Conservation (phyloP, 2,329 filamentous ascomycete species). For the Pleurostoma richardsiae region DNA sequence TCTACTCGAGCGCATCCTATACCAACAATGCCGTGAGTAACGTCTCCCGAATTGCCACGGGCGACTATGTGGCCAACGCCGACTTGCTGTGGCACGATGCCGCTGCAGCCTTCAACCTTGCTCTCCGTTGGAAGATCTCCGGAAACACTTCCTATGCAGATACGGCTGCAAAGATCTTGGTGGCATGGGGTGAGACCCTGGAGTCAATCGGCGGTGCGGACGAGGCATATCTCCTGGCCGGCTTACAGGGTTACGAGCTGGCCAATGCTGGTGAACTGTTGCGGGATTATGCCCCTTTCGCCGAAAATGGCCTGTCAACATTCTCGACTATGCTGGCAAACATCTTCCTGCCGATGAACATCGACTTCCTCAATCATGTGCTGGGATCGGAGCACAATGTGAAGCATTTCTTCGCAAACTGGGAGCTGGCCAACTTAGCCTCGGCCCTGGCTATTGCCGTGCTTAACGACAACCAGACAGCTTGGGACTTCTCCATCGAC, state of each 20-base stretch:
- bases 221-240: constrained; percentile 32
- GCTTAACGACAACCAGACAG: constrained; percentile 33
- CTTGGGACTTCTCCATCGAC: constrained; percentile 28
- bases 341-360: constrained; percentile 33
- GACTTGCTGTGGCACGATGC: constrained; percentile 4
- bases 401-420: constrained; percentile 35
- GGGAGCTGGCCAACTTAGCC: constrained; percentile 38
- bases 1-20: constrained; percentile 3
- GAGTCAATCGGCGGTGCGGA: constrained; percentile 23
- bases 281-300: constrained; percentile 22
- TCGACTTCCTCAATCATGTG: constrained; percentile 31
- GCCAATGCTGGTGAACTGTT: constrained; percentile 36
- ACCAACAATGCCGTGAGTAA: not conserved
- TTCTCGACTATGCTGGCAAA: constrained; percentile 23
- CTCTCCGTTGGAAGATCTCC: constrained; percentile 33
- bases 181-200: constrained; percentile 29
- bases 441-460: constrained; percentile 32
- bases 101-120: constrained; percentile 10
- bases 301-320: constrained; percentile 16
- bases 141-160: constrained; percentile 28
- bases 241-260: constrained; percentile 39
- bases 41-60: constrained; percentile 5
- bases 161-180: constrained; percentile 27
- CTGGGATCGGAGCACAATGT: constrained; percentile 13
- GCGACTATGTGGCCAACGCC: not conserved